These are phyloP conservation scores for Paramecium sexaurelia DNA, from an alignment of 73 alveolate species.

Conservation along the genomic window DNA sequence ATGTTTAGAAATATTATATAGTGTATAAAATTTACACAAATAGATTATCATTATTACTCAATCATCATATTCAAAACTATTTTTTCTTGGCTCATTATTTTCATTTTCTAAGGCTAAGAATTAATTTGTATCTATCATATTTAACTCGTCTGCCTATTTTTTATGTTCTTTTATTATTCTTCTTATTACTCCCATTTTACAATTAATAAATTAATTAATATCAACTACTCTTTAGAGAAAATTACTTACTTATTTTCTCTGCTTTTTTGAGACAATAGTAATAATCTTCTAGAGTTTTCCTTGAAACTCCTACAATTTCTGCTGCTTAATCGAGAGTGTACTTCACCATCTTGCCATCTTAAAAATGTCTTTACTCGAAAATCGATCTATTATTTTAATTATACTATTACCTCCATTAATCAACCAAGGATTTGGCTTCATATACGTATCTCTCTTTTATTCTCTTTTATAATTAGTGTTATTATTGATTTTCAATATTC, in stretches of 20 bases:
- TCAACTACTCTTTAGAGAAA: not conserved
- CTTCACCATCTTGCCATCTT: constrained; percentile 48
- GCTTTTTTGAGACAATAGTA: constrained; percentile 57
- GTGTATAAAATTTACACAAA: not conserved
- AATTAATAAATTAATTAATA: not conserved
- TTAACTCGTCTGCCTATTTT: not conserved
- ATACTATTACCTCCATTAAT: constrained; percentile 13
- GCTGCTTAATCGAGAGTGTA: constrained; percentile 67
- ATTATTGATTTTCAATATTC: not conserved
- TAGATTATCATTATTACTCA: not conserved
- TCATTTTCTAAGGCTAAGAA: not conserved
- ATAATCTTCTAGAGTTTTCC: constrained; percentile 70
- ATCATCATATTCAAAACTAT: constrained; percentile 39
- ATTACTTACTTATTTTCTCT: constrained; percentile 22
- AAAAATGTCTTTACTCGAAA: not conserved
- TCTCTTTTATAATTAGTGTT: constrained; percentile 4
- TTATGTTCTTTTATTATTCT: not conserved
- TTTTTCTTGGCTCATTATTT: constrained; percentile 13
- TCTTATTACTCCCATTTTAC: constrained; percentile 40
- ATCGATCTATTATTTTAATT: not conserved
- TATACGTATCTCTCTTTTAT: constrained; percentile 44
- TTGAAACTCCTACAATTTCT: constrained; percentile 58
- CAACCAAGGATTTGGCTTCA: constrained; percentile 29
- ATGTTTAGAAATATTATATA: not conserved
- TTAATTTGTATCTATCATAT: not conserved